Percentiles rank a stretch among this genome's conserved stretches.
Conservation (phyloP, 495 filamentous ascomycete species). For the Trichodelitschia bisporula region DNA sequence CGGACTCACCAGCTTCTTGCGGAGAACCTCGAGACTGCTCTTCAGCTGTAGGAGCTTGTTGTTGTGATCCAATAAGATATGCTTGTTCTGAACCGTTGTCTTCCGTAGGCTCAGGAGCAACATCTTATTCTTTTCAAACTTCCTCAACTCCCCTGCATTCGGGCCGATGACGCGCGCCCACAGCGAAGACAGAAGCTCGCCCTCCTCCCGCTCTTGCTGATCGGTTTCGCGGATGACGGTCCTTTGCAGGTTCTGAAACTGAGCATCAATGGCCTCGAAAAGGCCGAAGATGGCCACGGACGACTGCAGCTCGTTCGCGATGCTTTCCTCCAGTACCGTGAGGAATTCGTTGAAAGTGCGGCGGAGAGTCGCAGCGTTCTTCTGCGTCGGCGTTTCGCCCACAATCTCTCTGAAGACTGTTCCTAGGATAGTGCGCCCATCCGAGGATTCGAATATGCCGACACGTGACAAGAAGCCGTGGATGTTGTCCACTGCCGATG, state of each 20-base stretch:
- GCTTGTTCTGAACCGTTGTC: conserved; percentile 67
- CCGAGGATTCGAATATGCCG: conserved; percentile 40
- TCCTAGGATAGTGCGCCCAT: conserved; percentile 41
- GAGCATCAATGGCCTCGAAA: conserved; percentile 68
- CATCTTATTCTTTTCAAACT: conserved; percentile 69
- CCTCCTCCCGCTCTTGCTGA: conserved; percentile 51
- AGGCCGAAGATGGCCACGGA: conserved; percentile 52
- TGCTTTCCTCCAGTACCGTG: conserved; percentile 65
- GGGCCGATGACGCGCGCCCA: conserved; percentile 67
- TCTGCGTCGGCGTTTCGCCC: conserved; percentile 53
- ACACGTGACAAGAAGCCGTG: conserved; percentile 45
- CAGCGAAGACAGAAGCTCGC: conserved; percentile 54
- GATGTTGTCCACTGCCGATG: conserved; percentile 49
- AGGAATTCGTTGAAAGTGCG: conserved; percentile 75
- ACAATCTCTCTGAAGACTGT: conserved; percentile 40
- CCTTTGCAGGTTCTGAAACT: conserved; percentile 69
- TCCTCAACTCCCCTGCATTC: conserved; percentile 42
- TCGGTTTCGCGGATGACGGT: conserved; percentile 65
- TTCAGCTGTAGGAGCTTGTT: conserved; percentile 54
- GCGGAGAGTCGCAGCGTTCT: conserved; percentile 53
- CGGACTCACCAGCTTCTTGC: conserved; percentile 56
- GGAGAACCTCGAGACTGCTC: conserved; percentile 50
- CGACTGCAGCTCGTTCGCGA: conserved; percentile 56
- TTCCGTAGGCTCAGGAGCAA: conserved; percentile 47
- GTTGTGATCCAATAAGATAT: conserved; percentile 61